Evolutionary conservation across 2,329 filamentous ascomycete genomes (phyloP).

Genomic region (Colletotrichum tropicicola): DNA sequence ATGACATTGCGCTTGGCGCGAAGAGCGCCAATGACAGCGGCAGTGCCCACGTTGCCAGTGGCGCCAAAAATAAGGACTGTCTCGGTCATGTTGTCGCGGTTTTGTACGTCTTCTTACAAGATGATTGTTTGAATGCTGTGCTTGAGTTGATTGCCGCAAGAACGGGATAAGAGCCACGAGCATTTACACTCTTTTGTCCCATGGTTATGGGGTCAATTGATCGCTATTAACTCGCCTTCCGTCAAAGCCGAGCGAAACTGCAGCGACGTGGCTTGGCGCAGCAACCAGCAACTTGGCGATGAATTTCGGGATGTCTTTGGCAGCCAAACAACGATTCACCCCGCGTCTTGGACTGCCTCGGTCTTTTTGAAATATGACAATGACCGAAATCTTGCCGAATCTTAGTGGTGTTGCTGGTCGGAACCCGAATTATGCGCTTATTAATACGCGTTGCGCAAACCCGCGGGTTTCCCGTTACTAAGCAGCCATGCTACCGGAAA

Average conservation of each 20-base stretch:
- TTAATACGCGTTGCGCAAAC: neutral
- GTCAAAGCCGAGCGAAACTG: too few relatives aligned
- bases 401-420: neutral
- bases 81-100: constrained; percentile 21
- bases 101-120: neutral
- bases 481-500: neutral
- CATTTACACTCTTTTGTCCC: too few relatives aligned
- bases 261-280: too few relatives aligned
- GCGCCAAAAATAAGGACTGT: constrained; percentile 49
- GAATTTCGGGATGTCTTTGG: too few relatives aligned
- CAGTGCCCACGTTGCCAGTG: constrained; percentile 48
- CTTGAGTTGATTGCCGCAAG: too few relatives aligned
- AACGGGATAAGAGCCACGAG: too few relatives aligned
- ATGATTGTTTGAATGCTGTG: too few relatives aligned
- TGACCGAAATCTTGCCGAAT: neutral
- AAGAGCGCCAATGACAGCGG: constrained; percentile 42
- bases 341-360: too few relatives aligned
- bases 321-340: too few relatives aligned
- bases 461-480: neutral
- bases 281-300: too few relatives aligned
- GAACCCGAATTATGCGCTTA: neutral
- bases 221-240: too few relatives aligned
- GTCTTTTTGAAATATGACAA: neutral
- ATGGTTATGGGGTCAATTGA: too few relatives aligned
- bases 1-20: constrained; percentile 40